Percentiles rank a stretch among this genome's conserved stretches.
phyloP scores from a whole-genome alignment of 768 basidiomycete genomes.

The Nevesoporus exiguus region DNA sequence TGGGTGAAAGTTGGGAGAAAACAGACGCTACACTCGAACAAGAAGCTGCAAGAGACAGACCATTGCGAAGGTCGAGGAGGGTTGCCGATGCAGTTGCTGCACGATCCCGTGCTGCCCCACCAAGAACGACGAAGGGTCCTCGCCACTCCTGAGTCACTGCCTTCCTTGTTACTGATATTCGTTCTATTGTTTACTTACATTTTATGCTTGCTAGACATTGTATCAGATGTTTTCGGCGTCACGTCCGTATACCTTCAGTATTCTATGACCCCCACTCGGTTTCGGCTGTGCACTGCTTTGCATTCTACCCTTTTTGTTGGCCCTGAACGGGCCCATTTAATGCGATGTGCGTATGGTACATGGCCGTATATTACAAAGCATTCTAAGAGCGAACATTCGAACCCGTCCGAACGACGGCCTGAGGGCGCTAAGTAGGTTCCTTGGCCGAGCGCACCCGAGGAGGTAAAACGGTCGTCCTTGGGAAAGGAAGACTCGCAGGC shows the following conservation, averaged over 20 bases:
- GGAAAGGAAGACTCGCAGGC: constrained; percentile 17
- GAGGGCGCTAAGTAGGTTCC: background rate
- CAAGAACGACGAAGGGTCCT: constrained; percentile 24
- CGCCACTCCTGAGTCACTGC: constrained; percentile 22
- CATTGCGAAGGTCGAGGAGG: constrained; percentile 53
- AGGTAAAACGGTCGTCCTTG: constrained; percentile 18
- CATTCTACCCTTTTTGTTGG: constrained; percentile 13
- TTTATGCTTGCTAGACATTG: constrained; percentile 23
- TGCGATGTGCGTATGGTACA: constrained; percentile 10
- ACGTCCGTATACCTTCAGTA: constrained; percentile 25
- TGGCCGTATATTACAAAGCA: constrained; percentile 15
- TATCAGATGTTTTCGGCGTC: constrained; percentile 20
- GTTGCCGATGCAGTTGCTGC: constrained; percentile 59
- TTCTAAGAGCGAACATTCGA: background rate
- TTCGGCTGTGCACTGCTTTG: constrained; percentile 12
- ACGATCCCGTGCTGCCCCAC: constrained; percentile 42
- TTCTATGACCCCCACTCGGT: constrained; percentile 26
- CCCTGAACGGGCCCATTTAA: constrained; percentile 16
- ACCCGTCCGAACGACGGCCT: background rate
- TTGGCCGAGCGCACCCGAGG: background rate
- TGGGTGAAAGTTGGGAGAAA: constrained; percentile 12
- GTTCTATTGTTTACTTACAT: constrained; percentile 7
- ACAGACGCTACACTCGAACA: background rate
- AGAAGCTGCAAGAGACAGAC: constrained; percentile 6
- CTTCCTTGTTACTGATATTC: constrained; percentile 8